phyloP scores from a whole-genome alignment of 352 stramenopile species.

The Paralagenidium karlingii region DNA sequence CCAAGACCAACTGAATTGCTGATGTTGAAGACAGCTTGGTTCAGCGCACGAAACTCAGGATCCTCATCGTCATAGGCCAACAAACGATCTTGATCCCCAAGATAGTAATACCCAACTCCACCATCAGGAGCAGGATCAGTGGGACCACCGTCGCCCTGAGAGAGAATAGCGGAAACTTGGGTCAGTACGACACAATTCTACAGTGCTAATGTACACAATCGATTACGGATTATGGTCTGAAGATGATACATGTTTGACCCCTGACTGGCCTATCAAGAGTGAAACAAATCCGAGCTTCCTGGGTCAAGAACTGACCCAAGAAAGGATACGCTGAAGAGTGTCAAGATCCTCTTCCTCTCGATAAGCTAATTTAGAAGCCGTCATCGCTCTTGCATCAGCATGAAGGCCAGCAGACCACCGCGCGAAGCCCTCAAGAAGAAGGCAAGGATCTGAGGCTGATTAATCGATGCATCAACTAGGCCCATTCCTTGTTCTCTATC shows the following conservation, averaged over 20 bases:
- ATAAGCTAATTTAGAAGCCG: slow-evolving; percentile 82
- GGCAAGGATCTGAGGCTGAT: slow-evolving; percentile 68
- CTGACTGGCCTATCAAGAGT: slow-evolving; percentile 73
- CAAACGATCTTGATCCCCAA: slow-evolving; percentile 77
- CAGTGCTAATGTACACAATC: neutral
- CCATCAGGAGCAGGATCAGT: slow-evolving; percentile 56
- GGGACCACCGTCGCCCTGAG: slow-evolving; percentile 60
- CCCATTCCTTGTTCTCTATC: neutral
- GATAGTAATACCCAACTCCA: slow-evolving; percentile 77
- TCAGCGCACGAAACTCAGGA: slow-evolving; percentile 63
- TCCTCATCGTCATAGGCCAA: slow-evolving; percentile 56
- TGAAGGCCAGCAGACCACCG: slow-evolving; percentile 81
- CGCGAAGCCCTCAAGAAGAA: slow-evolving; percentile 4
- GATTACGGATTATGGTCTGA: neutral
- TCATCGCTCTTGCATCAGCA: slow-evolving; percentile 73
- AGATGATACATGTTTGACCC: slow-evolving; percentile 49
- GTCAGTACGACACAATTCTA: neutral
- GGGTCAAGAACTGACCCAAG: slow-evolving; percentile 74
- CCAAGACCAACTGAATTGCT: slow-evolving; percentile 10
- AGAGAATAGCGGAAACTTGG: slow-evolving; percentile 1
- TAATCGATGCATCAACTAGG: slow-evolving; percentile 62
- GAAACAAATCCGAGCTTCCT: slow-evolving; percentile 41
- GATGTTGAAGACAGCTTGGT: slow-evolving; percentile 37
- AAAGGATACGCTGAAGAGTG: slow-evolving; percentile 8
- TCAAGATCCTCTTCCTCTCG: slow-evolving; percentile 16